Evolutionary conservation across 352 stramenopile species (phyloP).

Genomic region (Saprolegnia parasitica): DNA sequence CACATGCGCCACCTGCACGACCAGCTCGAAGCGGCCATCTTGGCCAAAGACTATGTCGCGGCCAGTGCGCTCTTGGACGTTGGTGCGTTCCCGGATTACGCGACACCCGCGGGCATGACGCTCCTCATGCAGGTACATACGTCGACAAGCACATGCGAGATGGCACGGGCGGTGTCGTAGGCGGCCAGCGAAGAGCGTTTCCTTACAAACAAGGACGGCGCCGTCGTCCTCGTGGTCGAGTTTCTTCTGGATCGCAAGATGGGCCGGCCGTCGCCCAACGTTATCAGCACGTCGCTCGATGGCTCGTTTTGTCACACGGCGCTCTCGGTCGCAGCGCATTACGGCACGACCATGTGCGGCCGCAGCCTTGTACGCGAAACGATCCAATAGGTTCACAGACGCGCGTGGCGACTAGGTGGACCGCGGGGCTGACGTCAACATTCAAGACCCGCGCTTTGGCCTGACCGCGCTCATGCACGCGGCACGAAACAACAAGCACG

Average conservation of each 20-base stretch:
- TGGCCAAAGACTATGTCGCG: slow-evolving; percentile 39
- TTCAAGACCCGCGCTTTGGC: slow-evolving; percentile 32
- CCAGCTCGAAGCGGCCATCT: slow-evolving; percentile 44
- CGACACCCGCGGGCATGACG: slow-evolving; percentile 44
- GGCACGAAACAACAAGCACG: slow-evolving; percentile 41
- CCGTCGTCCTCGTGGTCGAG: slow-evolving; percentile 49
- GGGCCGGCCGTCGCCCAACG: slow-evolving; percentile 58
- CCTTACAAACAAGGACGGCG: slow-evolving; percentile 46
- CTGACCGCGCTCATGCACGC: slow-evolving; percentile 61
- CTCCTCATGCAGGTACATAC: slow-evolving; percentile 12
- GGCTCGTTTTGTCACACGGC: slow-evolving; percentile 34
- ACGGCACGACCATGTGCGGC: slow-evolving; percentile 47
- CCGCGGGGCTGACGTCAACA: slow-evolving; percentile 49
- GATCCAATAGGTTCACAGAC: not conserved
- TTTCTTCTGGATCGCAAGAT: slow-evolving; percentile 49
- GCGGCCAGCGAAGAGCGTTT: slow-evolving; percentile 58
- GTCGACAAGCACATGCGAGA: no score
- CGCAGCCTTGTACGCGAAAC: slow-evolving; percentile 36
- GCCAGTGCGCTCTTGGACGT: slow-evolving; percentile 44
- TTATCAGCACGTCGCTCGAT: slow-evolving; percentile 43
- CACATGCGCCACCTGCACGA: slow-evolving; percentile 46
- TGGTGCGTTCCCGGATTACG: slow-evolving; percentile 62
- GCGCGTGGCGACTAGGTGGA: slow-evolving; percentile 32
- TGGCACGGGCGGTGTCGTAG: slow-evolving; percentile 36
- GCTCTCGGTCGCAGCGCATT: slow-evolving; percentile 40